Conservation (phyloP, 768 basidiomycete species). For the Symmetrospora coprosmae region DNA sequence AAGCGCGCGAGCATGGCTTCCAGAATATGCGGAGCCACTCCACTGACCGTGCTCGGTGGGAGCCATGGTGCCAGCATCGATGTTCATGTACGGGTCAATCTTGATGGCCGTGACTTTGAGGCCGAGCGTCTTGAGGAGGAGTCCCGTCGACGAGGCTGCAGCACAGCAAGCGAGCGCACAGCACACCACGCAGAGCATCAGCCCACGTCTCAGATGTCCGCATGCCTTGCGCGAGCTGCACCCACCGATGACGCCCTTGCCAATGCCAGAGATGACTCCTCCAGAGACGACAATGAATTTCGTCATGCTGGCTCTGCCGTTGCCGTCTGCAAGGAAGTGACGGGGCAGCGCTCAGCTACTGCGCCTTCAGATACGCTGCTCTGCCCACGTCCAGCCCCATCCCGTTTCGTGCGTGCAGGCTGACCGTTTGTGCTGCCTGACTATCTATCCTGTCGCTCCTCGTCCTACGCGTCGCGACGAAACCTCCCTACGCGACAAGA, state of each 20-base stretch:
- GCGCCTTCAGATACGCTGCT: too few species aligned
- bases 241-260: slow-evolving; percentile 95
- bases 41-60: slow-evolving; percentile 88
- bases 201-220: too few species aligned
- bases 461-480: too few species aligned
- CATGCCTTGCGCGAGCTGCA: too few species aligned
- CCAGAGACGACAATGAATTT: slow-evolving; percentile 95
- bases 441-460: too few species aligned
- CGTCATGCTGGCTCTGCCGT: too few species aligned
- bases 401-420: too few species aligned
- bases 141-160: slow-evolving; percentile 85
- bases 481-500: too few species aligned
- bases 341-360: too few species aligned
- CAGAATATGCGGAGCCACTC: background rate
- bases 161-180: slow-evolving; percentile 30
- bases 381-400: too few species aligned
- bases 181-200: background rate
- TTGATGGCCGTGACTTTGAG: slow-evolving; percentile 98
- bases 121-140: slow-evolving; percentile 85
- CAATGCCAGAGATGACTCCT: slow-evolving; percentile 95
- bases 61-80: slow-evolving; percentile 97
- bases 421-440: too few species aligned
- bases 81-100: slow-evolving; percentile 99
- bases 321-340: too few species aligned
- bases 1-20: background rate